A percentile compares a stretch with the other conserved stretches of the same genome.
Conservation (phyloP, 2,329 filamentous ascomycete species). For the Penicillium sp. region DNA sequence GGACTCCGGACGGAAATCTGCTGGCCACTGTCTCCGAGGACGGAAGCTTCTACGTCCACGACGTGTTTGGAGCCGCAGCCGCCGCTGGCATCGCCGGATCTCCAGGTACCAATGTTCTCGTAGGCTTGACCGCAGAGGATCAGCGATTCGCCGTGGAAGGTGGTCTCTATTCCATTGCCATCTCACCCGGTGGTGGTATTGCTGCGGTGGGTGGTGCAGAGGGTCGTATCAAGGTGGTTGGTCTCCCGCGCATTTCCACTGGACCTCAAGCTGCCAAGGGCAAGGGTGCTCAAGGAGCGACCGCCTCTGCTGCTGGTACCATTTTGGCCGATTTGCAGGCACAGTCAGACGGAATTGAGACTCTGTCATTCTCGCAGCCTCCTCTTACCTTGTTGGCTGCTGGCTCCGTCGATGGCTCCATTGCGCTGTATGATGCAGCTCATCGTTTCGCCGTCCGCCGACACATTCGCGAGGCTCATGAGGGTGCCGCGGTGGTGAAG, state of each 20-base stretch:
- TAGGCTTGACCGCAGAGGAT: conserved; percentile 72
- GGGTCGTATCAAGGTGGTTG: conserved; percentile 77
- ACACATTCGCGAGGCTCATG: conserved; percentile 75
- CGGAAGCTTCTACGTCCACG: conserved; percentile 82
- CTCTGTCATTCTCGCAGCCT: conserved; percentile 58
- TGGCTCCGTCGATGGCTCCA: conserved; percentile 60
- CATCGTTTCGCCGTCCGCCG: conserved; percentile 81
- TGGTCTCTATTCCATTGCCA: conserved; percentile 79
- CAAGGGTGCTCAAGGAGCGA: conserved; percentile 39
- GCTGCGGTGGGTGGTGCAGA: conserved; percentile 83
- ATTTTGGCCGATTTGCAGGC: conserved; percentile 80
- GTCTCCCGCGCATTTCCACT: conserved; percentile 61
- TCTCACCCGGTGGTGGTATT: conserved; percentile 72
- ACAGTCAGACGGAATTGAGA: conserved; percentile 74
- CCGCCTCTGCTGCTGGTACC: conserved; percentile 51
- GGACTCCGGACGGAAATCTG: conserved; percentile 80
- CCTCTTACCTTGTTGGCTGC: conserved; percentile 57
- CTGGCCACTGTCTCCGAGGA: conserved; percentile 88
- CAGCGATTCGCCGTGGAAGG: conserved; percentile 89
- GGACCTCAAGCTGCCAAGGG: conserved; percentile 42
- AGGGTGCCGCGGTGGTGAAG: conserved; percentile 85
- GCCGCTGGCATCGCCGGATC: conserved; percentile 54
- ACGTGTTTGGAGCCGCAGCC: conserved; percentile 75
- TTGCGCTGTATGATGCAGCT: conserved; percentile 80
- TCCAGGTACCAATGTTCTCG: conserved; percentile 57